Conservation (phyloP, 2,329 filamentous ascomycete genomes). For the Sphaerulina vaccinii region DNA sequence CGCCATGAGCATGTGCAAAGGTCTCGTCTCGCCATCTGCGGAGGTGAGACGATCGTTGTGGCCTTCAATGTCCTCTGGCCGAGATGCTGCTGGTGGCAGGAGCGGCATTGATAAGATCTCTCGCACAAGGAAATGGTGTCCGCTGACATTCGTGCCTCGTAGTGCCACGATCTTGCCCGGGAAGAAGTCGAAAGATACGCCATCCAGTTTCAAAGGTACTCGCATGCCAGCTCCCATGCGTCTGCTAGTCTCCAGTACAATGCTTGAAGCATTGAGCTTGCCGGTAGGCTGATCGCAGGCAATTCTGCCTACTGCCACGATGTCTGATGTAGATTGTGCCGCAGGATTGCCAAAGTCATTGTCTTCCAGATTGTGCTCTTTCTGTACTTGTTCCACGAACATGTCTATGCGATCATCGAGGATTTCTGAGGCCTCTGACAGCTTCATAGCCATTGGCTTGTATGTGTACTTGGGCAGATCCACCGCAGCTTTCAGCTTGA, state of each 20-base stretch:
- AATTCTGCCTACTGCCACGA: constrained; percentile 88
- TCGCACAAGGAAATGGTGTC: constrained; percentile 75
- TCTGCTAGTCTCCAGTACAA: constrained; percentile 85
- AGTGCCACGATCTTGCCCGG: constrained; percentile 91
- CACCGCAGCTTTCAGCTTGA: constrained; percentile 81
- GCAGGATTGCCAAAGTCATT: constrained; percentile 84
- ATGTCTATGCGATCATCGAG: constrained; percentile 94
- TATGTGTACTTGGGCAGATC: constrained; percentile 90
- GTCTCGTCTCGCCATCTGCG: constrained; percentile 60
- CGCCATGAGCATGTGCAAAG: constrained; percentile 74
- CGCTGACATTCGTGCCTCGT: constrained; percentile 81
- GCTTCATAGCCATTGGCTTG: constrained; percentile 90
- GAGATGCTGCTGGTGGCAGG: constrained; percentile 71
- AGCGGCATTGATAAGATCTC: constrained; percentile 74
- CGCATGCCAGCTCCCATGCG: constrained; percentile 78
- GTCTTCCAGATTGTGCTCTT: constrained; percentile 73
- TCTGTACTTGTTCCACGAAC: constrained; percentile 71
- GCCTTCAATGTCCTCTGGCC: constrained; percentile 61
- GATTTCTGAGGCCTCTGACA: constrained; percentile 87
- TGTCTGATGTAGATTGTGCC: constrained; percentile 76
- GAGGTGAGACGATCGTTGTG: constrained; percentile 68
- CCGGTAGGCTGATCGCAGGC: constrained; percentile 84
- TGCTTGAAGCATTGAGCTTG: constrained; percentile 77
- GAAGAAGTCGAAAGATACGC: constrained; percentile 78
- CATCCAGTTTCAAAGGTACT: constrained; percentile 74